Evolutionary conservation across 1,139 yeast species (phyloP), one percentile per base, ranked within the genome.

Genomic region (Saccharomyces pastorianus): DNA sequence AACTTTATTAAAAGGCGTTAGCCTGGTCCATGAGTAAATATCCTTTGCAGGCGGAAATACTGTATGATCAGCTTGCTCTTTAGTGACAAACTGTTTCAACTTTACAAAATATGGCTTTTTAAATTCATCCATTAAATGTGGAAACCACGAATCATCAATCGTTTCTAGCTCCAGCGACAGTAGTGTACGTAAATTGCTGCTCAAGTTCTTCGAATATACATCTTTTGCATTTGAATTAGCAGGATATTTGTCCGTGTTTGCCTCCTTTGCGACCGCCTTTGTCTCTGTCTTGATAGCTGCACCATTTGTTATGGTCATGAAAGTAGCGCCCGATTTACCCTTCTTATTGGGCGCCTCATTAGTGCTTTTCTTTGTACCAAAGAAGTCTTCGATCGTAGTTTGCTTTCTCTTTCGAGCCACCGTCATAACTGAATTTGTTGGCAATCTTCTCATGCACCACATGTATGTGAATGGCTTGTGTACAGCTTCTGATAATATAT

Each of bases 11-110:
- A 93, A 74, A 0, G 97, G 96, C 0, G 98, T 89, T 34, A 84
- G 76, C 49, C 90, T 80, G 1, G 96, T 85, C 98, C 99, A 93
- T 0, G 97, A 87, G 68, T 93, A 93, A n/a, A 93, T 82, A 57
- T 87, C 86, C 17, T 77, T 65, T 26, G 74, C 69, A 0, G 93
- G 91, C 1, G 99, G 99, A 70, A 88, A 93, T 0, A 91, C 76
- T 0, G 66, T 62, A 17, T 56, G 59, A 4, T 53, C 55, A 9
- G 49, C 47, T 50, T 63, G 64, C 47, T 67, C 69, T 11, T 53
- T 55, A 6, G 47, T 49, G 6, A 68, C 58, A 31, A 65, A 67
- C 34, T 61, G 58, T 42, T 91, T 91, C 58, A 93, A 75, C 17
- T 78, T 71, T n/a, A 89, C 69, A 63, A 93, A 95, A 68, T 91